These are phyloP conservation scores for Paraphysoderma sedebokerense DNA, from an alignment of 371 early-diverging fungal species.

Conservation along the genomic window DNA sequence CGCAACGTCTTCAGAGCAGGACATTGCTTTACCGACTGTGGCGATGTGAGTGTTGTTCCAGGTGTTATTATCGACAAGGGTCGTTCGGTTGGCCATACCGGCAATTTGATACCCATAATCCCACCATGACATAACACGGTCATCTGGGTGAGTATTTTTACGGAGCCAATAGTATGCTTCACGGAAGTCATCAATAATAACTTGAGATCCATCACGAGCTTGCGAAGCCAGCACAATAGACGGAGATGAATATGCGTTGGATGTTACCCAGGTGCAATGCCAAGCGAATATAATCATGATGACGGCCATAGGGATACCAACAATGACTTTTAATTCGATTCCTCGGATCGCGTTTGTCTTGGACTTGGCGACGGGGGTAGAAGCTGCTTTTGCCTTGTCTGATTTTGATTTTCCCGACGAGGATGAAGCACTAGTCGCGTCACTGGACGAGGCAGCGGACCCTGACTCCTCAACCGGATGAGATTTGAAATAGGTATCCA, in stretches of 20 bases:
- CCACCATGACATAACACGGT: constrained; percentile 98
- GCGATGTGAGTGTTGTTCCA: constrained; percentile 99
- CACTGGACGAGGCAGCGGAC: background rate
- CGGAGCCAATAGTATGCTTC: constrained; percentile 99
- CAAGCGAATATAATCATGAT: constrained; percentile 53
- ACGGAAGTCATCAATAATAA: constrained; percentile 98
- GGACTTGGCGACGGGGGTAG: background rate
- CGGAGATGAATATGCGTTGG: constrained; percentile 93
- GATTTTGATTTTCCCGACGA: constrained; percentile 1
- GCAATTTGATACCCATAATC: constrained; percentile 99
- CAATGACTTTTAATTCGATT: constrained; percentile 24
- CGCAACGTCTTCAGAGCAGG: constrained; percentile 73
- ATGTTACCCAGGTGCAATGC: constrained; percentile 98
- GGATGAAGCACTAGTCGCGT: constrained; percentile 1
- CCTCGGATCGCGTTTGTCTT: constrained; percentile 17
- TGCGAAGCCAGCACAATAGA: constrained; percentile 94
- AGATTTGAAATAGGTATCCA: constrained; percentile 53
- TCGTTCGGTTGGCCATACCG: constrained; percentile 94
- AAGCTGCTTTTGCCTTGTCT: constrained; percentile 1
- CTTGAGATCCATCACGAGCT: constrained; percentile 62
- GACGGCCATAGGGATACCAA: constrained; percentile 40
- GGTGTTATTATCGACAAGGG: constrained; percentile 98
- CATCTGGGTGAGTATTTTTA: constrained; percentile 80
- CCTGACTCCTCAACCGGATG: constrained; percentile 5
- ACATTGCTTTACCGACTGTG: constrained; percentile 91